Evolutionary conservation across 495 filamentous ascomycete genomes (phyloP).

Genomic region (Penicillium pulvis): DNA sequence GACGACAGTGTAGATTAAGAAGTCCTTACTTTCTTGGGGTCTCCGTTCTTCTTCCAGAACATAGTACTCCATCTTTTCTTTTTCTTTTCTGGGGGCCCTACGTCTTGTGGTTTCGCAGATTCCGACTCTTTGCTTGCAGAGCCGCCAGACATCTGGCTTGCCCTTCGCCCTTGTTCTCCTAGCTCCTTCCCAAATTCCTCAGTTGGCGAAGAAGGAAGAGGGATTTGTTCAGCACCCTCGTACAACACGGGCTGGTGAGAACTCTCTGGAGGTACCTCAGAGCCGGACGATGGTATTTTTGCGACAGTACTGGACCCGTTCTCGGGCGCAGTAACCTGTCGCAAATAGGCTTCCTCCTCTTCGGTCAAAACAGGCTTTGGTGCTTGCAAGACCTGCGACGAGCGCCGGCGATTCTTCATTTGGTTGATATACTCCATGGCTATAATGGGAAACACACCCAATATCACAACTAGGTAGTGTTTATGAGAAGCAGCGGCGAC

Average conservation of each 20-base stretch:
- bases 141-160: slow-evolving; percentile 24
- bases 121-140: slow-evolving; percentile 26
- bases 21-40: slow-evolving; percentile 40
- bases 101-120: slow-evolving; percentile 7
- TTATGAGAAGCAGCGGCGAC: neutral
- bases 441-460: neutral
- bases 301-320: slow-evolving; percentile 9
- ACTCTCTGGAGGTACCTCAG: neutral
- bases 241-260: slow-evolving; percentile 14
- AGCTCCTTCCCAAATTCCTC: slow-evolving; percentile 42
- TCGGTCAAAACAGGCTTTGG: slow-evolving; percentile 53
- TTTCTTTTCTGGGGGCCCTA: slow-evolving; percentile 36
- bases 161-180: slow-evolving; percentile 35
- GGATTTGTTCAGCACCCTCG: slow-evolving; percentile 36
- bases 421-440: slow-evolving; percentile 47
- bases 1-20: neutral
- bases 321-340: slow-evolving; percentile 43
- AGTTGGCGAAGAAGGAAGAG: slow-evolving; percentile 41
- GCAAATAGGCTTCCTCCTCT: slow-evolving; percentile 59
- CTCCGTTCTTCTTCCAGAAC: slow-evolving; percentile 42
- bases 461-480: neutral
- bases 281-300: slow-evolving; percentile 4
- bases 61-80: slow-evolving; percentile 48
- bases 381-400: slow-evolving; percentile 30
- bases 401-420: slow-evolving; percentile 34